phyloP scores from a whole-genome alignment of 345 rosid genomes.

The Eucalyptus shirleyi region DNA sequence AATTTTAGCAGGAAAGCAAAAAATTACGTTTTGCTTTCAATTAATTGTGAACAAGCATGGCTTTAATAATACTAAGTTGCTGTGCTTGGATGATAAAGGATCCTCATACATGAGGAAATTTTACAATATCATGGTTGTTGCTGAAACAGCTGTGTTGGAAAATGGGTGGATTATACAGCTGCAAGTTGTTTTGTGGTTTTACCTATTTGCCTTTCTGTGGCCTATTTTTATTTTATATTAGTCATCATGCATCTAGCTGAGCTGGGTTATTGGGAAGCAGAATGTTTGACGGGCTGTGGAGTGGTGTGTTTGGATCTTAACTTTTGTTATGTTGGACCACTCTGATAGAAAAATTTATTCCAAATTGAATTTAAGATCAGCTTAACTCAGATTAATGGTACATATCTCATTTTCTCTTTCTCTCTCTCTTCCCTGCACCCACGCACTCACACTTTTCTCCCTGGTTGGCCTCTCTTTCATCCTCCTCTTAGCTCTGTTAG shows the following conservation, averaged over 20 bases:
- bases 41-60: neutral
- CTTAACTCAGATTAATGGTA: neutral
- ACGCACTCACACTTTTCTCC: neutral
- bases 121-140: neutral
- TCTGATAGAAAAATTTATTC: neutral
- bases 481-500: neutral
- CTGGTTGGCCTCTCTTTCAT: neutral
- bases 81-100: neutral
- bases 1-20: neutral
- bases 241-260: neutral
- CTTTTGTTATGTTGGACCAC: neutral
- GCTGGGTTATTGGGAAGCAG: neutral
- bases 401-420: neutral
- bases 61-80: neutral
- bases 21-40: neutral
- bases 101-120: neutral
- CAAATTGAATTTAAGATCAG: neutral
- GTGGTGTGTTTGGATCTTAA: neutral
- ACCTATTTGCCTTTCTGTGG: neutral
- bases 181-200: neutral
- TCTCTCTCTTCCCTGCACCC: neutral
- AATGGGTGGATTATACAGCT: neutral
- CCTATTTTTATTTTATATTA: neutral
- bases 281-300: neutral
- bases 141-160: neutral